Evolutionary conservation across 345 rosid species (phyloP).

Genomic region (Cardiospermum halicacabum): DNA sequence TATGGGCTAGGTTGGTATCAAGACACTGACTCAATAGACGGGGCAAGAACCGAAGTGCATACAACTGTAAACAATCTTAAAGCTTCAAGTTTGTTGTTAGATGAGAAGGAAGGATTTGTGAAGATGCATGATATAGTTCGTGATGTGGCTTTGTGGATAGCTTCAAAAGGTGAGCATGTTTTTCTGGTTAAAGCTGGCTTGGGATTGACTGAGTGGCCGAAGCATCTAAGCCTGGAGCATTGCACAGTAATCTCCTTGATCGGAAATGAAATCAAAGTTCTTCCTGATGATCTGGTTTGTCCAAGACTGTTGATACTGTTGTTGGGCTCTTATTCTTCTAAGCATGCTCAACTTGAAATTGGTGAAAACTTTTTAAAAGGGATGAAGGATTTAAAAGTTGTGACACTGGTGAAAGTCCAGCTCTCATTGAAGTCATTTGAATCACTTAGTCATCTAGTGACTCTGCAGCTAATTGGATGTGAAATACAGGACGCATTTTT

Average conservation of each 20-base stretch:
- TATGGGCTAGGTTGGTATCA: not conserved
- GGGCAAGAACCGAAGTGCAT: not conserved
- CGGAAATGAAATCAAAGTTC: not conserved
- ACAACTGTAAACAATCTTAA: too few species aligned
- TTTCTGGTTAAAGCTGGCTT: not conserved
- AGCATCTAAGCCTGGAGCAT: not conserved
- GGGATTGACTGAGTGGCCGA: slow-evolving; percentile 8
- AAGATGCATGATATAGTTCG: too few species aligned
- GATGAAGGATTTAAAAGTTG: not conserved
- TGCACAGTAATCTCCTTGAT: not conserved
- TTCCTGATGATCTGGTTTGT: not conserved
- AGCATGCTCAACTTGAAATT: too few species aligned
- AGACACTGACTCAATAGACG: too few species aligned
- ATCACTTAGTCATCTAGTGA: not conserved
- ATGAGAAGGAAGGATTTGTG: too few species aligned
- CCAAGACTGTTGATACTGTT: slow-evolving; percentile 7
- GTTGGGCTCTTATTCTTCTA: not conserved
- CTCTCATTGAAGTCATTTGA: not conserved
- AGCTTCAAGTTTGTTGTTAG: too few species aligned
- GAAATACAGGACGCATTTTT: not conserved
- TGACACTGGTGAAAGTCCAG: too few species aligned
- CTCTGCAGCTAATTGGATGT: not conserved
- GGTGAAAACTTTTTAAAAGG: not conserved
- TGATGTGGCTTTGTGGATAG: not conserved
- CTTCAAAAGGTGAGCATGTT: not conserved